These are phyloP conservation scores for Cladophialophora carrionii DNA, from an alignment of 2,329 filamentous ascomycete species.

Conservation along the genomic window DNA sequence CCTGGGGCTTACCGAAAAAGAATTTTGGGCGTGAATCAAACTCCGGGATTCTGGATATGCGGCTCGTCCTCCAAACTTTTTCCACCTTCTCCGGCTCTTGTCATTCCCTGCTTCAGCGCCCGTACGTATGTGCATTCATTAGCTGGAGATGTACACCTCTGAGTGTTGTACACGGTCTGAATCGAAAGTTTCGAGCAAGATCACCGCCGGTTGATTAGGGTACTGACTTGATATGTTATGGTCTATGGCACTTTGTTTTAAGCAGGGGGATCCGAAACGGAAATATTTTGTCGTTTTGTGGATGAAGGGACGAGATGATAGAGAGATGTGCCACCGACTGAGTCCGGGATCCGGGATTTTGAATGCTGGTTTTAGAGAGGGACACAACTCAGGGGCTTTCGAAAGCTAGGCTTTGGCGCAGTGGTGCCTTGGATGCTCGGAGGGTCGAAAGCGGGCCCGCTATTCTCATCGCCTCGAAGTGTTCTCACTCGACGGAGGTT, in stretches of 20 bases:
- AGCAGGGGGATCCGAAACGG: background rate
- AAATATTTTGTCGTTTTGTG: background rate
- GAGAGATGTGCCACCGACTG: background rate
- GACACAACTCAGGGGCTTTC: too few relatives aligned
- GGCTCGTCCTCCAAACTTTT: background rate
- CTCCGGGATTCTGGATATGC: background rate
- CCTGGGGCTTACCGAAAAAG: background rate
- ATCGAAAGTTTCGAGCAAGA: background rate
- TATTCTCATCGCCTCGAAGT: background rate
- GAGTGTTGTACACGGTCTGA: constrained; percentile 1
- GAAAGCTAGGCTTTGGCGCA: too few relatives aligned
- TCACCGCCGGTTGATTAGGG: constrained; percentile 4
- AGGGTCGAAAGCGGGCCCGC: background rate
- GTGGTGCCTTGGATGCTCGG: background rate
- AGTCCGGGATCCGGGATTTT: background rate
- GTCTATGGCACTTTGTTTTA: background rate
- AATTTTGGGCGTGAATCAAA: background rate
- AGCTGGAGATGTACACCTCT: background rate
- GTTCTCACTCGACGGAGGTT: background rate
- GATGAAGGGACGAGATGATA: background rate
- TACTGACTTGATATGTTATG: background rate
- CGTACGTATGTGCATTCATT: constrained; percentile 8
- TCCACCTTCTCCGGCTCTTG: background rate
- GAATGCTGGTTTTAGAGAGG: background rate
- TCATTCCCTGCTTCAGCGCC: background rate